Evolutionary conservation across 2,329 filamentous ascomycete genomes (phyloP).

Genomic region (Ophiostoma sp.): DNA sequence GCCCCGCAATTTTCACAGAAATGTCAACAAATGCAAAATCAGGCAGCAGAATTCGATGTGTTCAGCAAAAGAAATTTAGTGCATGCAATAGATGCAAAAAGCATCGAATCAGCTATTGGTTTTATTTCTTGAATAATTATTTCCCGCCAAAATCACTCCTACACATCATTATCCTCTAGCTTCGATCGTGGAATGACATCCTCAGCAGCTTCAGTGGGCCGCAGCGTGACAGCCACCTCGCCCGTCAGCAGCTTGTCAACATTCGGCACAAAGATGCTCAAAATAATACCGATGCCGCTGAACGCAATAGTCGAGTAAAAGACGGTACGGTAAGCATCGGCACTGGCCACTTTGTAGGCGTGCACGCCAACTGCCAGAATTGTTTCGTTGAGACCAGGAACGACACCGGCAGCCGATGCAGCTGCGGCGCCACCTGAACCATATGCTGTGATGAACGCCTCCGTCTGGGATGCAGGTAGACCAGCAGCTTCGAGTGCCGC

Average conservation of each 20-base stretch:
- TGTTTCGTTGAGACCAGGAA: slow-evolving; percentile 37
- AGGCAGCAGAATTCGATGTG: neutral
- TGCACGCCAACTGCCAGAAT: slow-evolving; percentile 36
- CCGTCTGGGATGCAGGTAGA: slow-evolving; percentile 39
- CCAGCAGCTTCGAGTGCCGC: slow-evolving; percentile 40
- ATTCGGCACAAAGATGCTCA: slow-evolving; percentile 38
- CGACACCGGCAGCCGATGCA: slow-evolving; percentile 31
- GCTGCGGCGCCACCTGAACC: slow-evolving; percentile 28
- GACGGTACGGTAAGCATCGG: slow-evolving; percentile 39
- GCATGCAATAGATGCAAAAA: too few species aligned
- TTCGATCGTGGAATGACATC: neutral
- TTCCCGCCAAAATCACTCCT: too few species aligned
- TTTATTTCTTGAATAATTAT: too few species aligned
- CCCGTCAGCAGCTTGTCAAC: slow-evolving; percentile 39
- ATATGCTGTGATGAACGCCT: slow-evolving; percentile 39
- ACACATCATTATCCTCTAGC: neutral
- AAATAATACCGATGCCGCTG: slow-evolving; percentile 37
- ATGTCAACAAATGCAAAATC: neutral
- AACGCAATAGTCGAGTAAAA: slow-evolving; percentile 42
- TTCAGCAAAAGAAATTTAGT: too few species aligned
- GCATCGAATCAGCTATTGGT: too few species aligned
- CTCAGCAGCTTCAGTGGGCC: neutral
- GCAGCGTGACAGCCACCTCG: slow-evolving; percentile 39
- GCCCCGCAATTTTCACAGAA: neutral
- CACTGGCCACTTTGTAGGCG: slow-evolving; percentile 40